Base-by-base conservation (phyloP, 2,329 filamentous ascomycete genomes). In the Pestalotiopsis sp. region DNA sequence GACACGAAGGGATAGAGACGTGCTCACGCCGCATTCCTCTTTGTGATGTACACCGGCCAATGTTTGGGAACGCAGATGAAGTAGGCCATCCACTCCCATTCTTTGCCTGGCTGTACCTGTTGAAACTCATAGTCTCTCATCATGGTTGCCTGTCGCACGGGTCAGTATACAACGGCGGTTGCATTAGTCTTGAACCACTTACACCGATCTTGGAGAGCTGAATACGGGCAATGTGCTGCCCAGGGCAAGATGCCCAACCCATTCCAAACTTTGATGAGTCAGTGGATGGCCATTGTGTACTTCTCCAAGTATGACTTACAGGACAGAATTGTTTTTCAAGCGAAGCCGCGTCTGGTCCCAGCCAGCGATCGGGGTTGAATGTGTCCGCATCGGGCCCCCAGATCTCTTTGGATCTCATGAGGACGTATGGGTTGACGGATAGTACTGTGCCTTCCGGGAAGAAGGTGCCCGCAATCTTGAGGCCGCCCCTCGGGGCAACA, bases 321-420 rank as follows among this genome's bases (percentile, higher is more conserved):
- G 49, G 61, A 36, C n/a, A 38, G 27, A 64, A 68, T 2, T 57
- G 52, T 38, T 45, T 68, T 17, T 68, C 61, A 17, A 65, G 56
- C 20, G 20, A 49, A 11, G 60, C 40, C 4, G 66, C 57, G 23
- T 68, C 60, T 17, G 40, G 27, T 7, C 17, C 62, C n/a, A 66
- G 38, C 67, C 63, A 68, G 25, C 67, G 38, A 20, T 66, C 67
- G 4, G 63, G 62, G 14, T 68, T 68, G 52, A 66, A 68, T 31
- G 56, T 14, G 36, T 20, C 56, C 2, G 62, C 63, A 31, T 66
- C 52, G 3, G 62, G 41, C 11, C 63, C 41, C 38, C 62, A 68
- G 4, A 61, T 13, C 7, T 38, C 40, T 14, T 68, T 59, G 12
- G 49, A 59, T 17, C 41, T 59, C 27, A 52, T 41, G 27, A 68